Percentiles rank a stretch among this genome's conserved stretches.
Evolutionary conservation across 805 yeast species (phyloP).

Genomic region (Maudiozyma pseudohumilis): DNA sequence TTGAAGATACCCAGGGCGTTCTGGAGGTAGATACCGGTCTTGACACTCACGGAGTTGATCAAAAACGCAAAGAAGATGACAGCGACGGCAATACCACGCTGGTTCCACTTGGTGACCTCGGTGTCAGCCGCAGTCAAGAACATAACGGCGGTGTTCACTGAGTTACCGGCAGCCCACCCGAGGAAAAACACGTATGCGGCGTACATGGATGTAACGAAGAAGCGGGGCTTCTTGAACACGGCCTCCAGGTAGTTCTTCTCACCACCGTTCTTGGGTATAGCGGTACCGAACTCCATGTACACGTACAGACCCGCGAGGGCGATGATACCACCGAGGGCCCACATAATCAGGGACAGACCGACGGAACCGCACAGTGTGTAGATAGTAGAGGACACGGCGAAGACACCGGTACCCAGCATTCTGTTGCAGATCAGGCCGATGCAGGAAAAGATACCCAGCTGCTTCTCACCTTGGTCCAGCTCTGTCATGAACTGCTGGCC

Average conservation of each 20-base stretch:
- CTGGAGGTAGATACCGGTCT: constrained; percentile 57
- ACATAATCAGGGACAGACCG: constrained; percentile 59
- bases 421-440: constrained; percentile 58
- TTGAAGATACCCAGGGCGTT: constrained; percentile 62
- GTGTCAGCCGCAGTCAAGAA: constrained; percentile 63
- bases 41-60: constrained; percentile 50
- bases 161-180: constrained; percentile 83
- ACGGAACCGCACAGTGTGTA: constrained; percentile 48
- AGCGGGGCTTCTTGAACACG: constrained; percentile 57
- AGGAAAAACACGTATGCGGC: constrained; percentile 65
- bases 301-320: constrained; percentile 56
- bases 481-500: constrained; percentile 29
- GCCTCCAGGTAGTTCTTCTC: constrained; percentile 75
- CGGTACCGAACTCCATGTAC: constrained; percentile 73
- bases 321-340: constrained; percentile 67
- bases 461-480: constrained; percentile 33
- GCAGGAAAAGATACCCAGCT: constrained; percentile 47
- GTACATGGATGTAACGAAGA: constrained; percentile 53
- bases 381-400: constrained; percentile 57
- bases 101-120: constrained; percentile 63
- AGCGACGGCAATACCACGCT: constrained; percentile 67
- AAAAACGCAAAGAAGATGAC: constrained; percentile 63
- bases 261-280: constrained; percentile 75
- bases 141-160: constrained; percentile 72
- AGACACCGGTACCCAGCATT: constrained; percentile 69